Percentiles rank a stretch among this genome's conserved stretches.
Conservation (phyloP, 768 basidiomycete genomes). For the Bullera alba region DNA sequence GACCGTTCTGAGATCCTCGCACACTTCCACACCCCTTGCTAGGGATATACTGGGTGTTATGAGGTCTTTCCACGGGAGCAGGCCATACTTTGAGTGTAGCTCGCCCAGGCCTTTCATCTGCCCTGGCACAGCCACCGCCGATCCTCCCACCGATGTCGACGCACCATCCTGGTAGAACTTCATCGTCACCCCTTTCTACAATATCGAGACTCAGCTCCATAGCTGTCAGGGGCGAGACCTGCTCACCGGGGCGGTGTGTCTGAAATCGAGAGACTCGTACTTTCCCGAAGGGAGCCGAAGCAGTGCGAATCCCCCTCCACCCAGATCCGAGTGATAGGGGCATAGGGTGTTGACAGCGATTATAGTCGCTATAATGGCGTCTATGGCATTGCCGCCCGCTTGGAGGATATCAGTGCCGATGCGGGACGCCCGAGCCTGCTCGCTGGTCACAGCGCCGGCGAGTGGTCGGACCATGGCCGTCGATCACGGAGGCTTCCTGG, state of each 20-base stretch:
- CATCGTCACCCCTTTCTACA: conserved; percentile 20
- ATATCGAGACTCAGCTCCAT: neutral
- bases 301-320: conserved; percentile 9
- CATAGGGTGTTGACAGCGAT: neutral
- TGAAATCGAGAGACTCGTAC: conserved; percentile 11
- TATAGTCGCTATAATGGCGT: conserved; percentile 10
- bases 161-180: conserved; percentile 22
- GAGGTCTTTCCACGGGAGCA: conserved; percentile 65
- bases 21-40: neutral
- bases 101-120: conserved; percentile 79
- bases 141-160: conserved; percentile 56
- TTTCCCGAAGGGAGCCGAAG: neutral
- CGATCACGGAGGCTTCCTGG: too few relatives aligned
- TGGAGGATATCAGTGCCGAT: conserved; percentile 4
- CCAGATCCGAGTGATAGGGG: conserved; percentile 3
- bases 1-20: neutral
- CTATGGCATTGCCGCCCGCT: conserved; percentile 7
- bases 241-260: conserved; percentile 37
- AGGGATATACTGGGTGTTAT: conserved; percentile 66
- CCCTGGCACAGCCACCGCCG: conserved; percentile 78
- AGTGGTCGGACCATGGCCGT: too few relatives aligned
- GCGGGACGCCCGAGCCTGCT: conserved; percentile 2
- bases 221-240: too few relatives aligned
- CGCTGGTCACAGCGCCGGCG: conserved; percentile 5
- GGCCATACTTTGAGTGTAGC: conserved; percentile 70